Conservation (phyloP, 352 stramenopile species). For the Hyaloperonospora brassicae region DNA sequence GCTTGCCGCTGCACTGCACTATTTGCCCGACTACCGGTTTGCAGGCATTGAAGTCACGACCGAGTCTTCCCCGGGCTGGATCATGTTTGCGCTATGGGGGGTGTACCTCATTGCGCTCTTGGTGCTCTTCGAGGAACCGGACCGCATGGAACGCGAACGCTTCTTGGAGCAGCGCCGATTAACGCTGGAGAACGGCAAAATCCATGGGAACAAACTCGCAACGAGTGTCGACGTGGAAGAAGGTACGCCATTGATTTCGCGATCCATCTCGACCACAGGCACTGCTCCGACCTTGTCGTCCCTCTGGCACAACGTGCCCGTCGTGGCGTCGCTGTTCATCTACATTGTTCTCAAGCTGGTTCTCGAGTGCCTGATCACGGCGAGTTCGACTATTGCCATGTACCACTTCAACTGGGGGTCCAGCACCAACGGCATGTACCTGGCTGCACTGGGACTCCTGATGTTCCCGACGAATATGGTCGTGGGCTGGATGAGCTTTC, state of each 20-base stretch:
- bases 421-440: conserved; percentile 76
- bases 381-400: conserved; percentile 75
- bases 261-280: conserved; percentile 11
- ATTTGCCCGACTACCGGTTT: conserved; percentile 59
- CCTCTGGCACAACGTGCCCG: conserved; percentile 65
- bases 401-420: conserved; percentile 89
- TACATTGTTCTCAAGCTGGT: conserved; percentile 91
- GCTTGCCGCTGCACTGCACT: conserved; percentile 55
- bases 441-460: conserved; percentile 81
- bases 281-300: conserved; percentile 38
- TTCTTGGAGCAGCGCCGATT: conserved; percentile 41
- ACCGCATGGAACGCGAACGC: conserved; percentile 41
- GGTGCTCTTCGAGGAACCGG: conserved; percentile 58
- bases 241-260: conserved; percentile 33
- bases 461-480: conserved; percentile 91
- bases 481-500: conserved; percentile 83
- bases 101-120: conserved; percentile 52
- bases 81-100: conserved; percentile 82
- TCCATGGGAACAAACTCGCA: conserved; percentile 18
- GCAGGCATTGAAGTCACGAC: conserved; percentile 63
- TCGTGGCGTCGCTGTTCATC: conserved; percentile 73
- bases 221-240: conserved; percentile 22
- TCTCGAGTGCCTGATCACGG: conserved; percentile 84
- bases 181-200: conserved; percentile 36
- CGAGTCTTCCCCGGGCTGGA: conserved; percentile 85